Evolutionary conservation across 139 green algal genomes (phyloP), one percentile per base, ranked within the genome.

Genomic region (Zygnema cylindricum): DNA sequence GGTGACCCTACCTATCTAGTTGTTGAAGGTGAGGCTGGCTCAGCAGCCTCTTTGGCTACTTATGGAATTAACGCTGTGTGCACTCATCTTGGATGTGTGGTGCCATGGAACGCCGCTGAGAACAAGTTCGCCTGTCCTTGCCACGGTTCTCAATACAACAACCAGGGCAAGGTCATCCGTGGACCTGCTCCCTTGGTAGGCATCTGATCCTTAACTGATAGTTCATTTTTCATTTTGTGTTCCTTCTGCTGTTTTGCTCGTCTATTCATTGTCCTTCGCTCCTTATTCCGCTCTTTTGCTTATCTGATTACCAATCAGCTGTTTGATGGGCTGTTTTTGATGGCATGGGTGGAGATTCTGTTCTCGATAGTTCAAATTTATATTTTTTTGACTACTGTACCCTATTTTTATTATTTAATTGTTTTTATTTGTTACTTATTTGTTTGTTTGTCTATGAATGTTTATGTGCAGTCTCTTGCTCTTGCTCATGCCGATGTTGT

Each of bases 61-160:
- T 99, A 95, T 89, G 98, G 98, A 86, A 82, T 99, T 1, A 99
- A 99, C 92, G 97, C 97, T 75, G 96, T 99, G 76, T 99, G 98
- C 98, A 99, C 98, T 40, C 98, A 99, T 93, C 89, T 99, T 88
- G 97, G 98, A 69, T 99, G 97, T 94, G 97, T 99, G 76, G 97
- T 99, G n/a, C 97, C 97, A 23, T 99, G 97, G 97, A 97, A 98
- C 82, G 71, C 96, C 92, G 96, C 95, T 57, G 97, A 99, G 95
- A 99, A 99, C 94, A 98, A 99, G 96, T 99, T 99, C 95, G 98
- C 97, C 94, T 99, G 97, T 96, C 97, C 97, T 35, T 99, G 97
- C 96, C 98, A 99, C 93, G 98, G 98, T 82, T 98, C 95, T 43
- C 98, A 98, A 93, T 99, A 99, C 95, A 97, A 99, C 93, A 69